Evolutionary conservation across 2,329 filamentous ascomycete genomes (phyloP).

Genomic region (Trichophyton schoenleinii): DNA sequence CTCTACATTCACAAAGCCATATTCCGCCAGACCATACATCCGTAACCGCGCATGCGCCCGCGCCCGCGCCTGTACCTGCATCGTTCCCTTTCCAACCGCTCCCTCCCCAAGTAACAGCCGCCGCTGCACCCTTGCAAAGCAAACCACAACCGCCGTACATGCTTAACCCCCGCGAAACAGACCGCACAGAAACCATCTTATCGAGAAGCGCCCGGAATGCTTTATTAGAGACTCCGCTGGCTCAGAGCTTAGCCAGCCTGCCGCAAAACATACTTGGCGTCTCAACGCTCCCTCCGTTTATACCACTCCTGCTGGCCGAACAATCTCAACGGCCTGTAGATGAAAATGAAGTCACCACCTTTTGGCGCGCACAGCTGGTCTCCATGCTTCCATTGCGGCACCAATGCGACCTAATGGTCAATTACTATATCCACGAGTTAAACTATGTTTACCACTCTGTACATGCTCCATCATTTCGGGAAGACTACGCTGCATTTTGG

Average conservation of each 20-base stretch:
- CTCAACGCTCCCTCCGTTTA: background rate
- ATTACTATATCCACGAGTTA: conserved; percentile 22
- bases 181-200: background rate
- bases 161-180: background rate
- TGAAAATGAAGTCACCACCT: conserved; percentile 11
- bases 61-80: background rate
- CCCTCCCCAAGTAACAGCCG: background rate
- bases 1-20: background rate
- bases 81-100: background rate
- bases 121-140: background rate
- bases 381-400: conserved; percentile 13
- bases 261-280: background rate
- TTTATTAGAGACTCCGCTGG: background rate
- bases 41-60: background rate
- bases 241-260: background rate
- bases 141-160: background rate
- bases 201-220: background rate
- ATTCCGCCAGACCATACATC: background rate
- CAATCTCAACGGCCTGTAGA: background rate
- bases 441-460: conserved; percentile 22
- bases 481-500: conserved; percentile 21
- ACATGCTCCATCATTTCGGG: conserved; percentile 17
- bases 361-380: conserved; percentile 17
- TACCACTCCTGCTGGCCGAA: background rate
- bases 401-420: conserved; percentile 19